These are phyloP conservation scores for Cynanchum wilfordii DNA, from an alignment of 257 asterid species.

Conservation along the genomic window DNA sequence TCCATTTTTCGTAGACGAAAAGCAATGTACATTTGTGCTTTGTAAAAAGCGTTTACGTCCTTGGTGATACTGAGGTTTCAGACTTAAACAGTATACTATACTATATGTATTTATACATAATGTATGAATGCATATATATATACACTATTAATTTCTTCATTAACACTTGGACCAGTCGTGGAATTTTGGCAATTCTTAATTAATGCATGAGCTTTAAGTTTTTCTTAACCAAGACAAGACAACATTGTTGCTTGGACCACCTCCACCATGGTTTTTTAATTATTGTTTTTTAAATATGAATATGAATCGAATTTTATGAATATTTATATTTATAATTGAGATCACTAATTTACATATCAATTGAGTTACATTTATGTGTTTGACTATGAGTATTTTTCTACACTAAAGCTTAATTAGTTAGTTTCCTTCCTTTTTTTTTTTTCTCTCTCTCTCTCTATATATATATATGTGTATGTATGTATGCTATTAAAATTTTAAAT, in stretches of 20 bases:
- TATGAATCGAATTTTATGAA: too few species aligned
- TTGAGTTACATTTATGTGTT: too few species aligned
- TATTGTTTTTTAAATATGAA: background rate
- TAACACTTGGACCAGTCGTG: background rate
- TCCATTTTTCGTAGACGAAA: conserved; percentile 18
- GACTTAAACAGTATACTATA: background rate
- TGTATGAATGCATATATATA: background rate
- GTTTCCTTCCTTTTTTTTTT: background rate
- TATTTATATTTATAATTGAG: too few species aligned
- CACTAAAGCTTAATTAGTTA: background rate
- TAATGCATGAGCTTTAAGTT: background rate
- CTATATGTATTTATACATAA: background rate
- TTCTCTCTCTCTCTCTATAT: background rate
- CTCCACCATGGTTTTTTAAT: background rate
- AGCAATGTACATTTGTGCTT: conserved; percentile 18
- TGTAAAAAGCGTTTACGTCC: background rate
- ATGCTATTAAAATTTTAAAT: background rate
- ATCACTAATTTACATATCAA: too few species aligned
- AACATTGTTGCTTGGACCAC: background rate
- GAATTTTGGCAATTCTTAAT: background rate
- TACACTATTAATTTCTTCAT: background rate
- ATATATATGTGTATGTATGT: background rate
- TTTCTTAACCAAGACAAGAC: background rate
- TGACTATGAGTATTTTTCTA: background rate
- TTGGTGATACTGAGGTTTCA: conserved; percentile 29